phyloP scores from a whole-genome alignment of 768 basidiomycete genomes.

The Podaxis mareebaensis region DNA sequence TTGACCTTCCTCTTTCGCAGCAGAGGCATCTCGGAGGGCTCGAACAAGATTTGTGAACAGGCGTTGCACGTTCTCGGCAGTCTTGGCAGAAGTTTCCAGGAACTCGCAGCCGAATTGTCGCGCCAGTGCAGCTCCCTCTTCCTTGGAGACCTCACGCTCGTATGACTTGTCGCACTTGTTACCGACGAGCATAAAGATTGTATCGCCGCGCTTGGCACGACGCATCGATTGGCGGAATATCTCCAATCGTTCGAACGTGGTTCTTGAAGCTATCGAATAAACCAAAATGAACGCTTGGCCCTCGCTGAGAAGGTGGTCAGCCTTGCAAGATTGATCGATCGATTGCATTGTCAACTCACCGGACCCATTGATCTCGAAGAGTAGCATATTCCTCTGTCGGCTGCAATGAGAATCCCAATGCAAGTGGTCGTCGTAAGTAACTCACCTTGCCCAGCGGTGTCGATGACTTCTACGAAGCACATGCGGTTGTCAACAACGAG shows the following conservation, averaged over 20 bases:
- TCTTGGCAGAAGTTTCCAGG: conserved; percentile 96
- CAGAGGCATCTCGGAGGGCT: conserved; percentile 66
- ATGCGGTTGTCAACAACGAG: conserved; percentile 92
- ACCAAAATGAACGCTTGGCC: conserved; percentile 98
- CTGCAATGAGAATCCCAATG: conserved; percentile 20
- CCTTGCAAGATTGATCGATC: conserved; percentile 13
- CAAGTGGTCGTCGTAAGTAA: conserved; percentile 20
- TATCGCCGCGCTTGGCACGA: conserved; percentile 82
- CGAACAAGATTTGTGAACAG: conserved; percentile 90
- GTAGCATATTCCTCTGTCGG: conserved; percentile 92
- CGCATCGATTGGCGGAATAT: conserved; percentile 89
- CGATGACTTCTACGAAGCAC: conserved; percentile 96
- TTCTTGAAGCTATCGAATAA: conserved; percentile 94
- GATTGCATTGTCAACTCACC: conserved; percentile 54
- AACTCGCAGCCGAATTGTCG: conserved; percentile 88
- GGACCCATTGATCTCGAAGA: conserved; percentile 96
- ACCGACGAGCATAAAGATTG: conserved; percentile 92
- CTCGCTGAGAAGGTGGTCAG: conserved; percentile 53
- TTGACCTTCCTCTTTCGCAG: conserved; percentile 24
- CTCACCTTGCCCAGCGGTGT: conserved; percentile 96
- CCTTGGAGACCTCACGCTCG: conserved; percentile 87
- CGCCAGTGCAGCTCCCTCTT: conserved; percentile 85
- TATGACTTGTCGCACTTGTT: conserved; percentile 95
- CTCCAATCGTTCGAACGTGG: conserved; percentile 88
- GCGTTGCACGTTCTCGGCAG: conserved; percentile 86